Evolutionary conservation across 2,329 filamentous ascomycete species (phyloP), one percentile per base, ranked within the genome.

Genomic region (Phaeosphaeria sp.): DNA sequence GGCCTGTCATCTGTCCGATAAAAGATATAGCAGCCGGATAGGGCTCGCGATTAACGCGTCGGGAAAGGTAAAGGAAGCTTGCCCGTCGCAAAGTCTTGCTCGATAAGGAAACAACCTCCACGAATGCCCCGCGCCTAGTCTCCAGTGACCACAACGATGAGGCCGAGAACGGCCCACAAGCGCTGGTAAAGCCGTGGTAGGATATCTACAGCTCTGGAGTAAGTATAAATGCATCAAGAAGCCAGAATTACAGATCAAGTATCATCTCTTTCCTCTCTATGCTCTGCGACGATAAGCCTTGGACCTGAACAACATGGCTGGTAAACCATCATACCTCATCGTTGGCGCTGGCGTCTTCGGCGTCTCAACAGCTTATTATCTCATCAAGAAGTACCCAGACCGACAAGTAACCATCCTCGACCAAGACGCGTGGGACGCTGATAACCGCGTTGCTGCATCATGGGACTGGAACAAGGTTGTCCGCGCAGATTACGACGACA

Each of bases 381-480:
- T 78, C 15, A 76, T 76, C 59, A 68, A 75, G 53, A 78, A 78
- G 58, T 78, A 80, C 56, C 78, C 78, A 3, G 63, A 74, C 45
- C 77, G 78, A 27, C 68, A 71, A 13, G 61, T 81, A 39, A 80
- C 78, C 1, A 67, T 81, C 18, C 72, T 80, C 25, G 79, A 80
- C 54, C 75, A 56, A 51, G 72, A 74, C 43, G 68, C 72, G 1
- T 74, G 64, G 53, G 67, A 73, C 45, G 69, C 68, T 48, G 64
- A 69, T 55, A 76, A 53, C 65, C 71, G 70, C 49, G 68, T 79
- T 27, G 88, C 87, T 30, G 89, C 89, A 0, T 91, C 89, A 0
- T 89, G 86, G 80, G 89, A 92, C 77, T 87, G 88, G 83, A 91
- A 90, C 79, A 91, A 91, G 74, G 87, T 90, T 25, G 82, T 91